A percentile compares a stretch with the other conserved stretches of the same genome.
Conservation (phyloP, 2,329 filamentous ascomycete genomes). For the Pseudocercospora ulei region DNA sequence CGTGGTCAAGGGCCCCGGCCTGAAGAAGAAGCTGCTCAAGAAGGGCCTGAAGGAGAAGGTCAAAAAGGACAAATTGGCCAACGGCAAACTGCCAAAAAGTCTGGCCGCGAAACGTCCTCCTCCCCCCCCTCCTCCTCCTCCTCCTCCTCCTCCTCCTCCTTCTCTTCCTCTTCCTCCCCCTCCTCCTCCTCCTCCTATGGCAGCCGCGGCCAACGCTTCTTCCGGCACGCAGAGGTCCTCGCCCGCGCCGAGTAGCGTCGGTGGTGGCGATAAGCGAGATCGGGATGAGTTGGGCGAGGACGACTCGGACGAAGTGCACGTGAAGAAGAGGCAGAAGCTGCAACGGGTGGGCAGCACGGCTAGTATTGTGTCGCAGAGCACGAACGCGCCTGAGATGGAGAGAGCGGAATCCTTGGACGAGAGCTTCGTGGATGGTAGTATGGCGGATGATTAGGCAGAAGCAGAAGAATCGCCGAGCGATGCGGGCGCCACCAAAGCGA, state of each 20-base stretch:
- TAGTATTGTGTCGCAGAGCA: conserved; percentile 29
- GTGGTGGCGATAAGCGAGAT: conserved; percentile 30
- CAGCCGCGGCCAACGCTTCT: not conserved
- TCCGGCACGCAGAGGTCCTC: conserved; percentile 17
- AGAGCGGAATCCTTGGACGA: conserved; percentile 33
- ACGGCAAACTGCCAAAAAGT: conserved; percentile 31
- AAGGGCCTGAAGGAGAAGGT: conserved; percentile 39
- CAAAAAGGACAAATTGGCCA: conserved; percentile 37
- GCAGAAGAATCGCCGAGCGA: too few species aligned
- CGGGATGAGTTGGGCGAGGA: conserved; percentile 32
- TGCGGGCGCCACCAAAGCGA: too few species aligned
- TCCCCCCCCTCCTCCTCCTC: too few species aligned
- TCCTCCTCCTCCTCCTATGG: conserved; percentile 21
- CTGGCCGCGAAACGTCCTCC: conserved; percentile 25
- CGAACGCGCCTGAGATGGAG: conserved; percentile 27
- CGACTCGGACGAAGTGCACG: conserved; percentile 29
- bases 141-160: too few species aligned
- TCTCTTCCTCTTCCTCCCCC: too few species aligned
- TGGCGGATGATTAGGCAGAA: conserved; percentile 29
- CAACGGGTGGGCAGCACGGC: conserved; percentile 32
- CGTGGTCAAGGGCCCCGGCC: conserved; percentile 24
- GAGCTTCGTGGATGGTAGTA: conserved; percentile 33
- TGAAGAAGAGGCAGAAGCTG: conserved; percentile 36
- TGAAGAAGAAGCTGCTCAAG: conserved; percentile 35
- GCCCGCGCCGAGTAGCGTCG: conserved; percentile 21